Evolutionary conservation across 768 basidiomycete genomes (phyloP), one percentile per base, ranked within the genome.

Genomic region (Lentinus tigrinus): DNA sequence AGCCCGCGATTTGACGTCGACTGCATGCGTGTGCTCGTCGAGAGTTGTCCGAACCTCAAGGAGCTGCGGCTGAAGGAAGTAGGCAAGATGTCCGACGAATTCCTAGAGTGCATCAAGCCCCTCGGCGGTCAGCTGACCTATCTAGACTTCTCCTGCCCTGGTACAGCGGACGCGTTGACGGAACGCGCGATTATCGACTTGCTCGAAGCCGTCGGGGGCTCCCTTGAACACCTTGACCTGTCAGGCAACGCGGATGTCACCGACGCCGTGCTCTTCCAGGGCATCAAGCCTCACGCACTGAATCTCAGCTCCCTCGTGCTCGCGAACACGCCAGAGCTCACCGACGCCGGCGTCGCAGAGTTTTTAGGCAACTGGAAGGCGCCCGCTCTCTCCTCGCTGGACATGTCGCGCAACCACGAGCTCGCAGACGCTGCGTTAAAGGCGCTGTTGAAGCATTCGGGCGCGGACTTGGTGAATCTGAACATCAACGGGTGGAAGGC

Each of bases 1-100:
- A 91, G 89, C 56, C 93, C 93, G 8, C 84, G 93, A 4, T 95
- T 98, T 71, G 85, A 93, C 69, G 67, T 86, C 3, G 78, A 80
- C 11, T 92, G 89, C 66, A 72, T 90, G 55, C 67, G 77, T 13
- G 69, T 80, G 0, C 81, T 97, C 23, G 80, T 86, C 26, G 52
- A 74, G 31, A 62, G 74, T 53, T 83, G 80, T 52, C 74, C 81
- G 23, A 79, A 81, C 48, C 74, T 98, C 17, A 79, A 72, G n/a
- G 85, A 87, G 47, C 81, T 99, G 1, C 82, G 91, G 3, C 75
- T 99, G 38, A 83, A 85, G 59, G 91, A 95, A 67, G 72, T 98
- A 31, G 93, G 88, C 7, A 74, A 82, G 60, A 70, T 98, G 56
- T 71, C 78, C 52, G 88, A 93, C 63, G 75, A 73, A 2, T 93